phyloP scores from a whole-genome alignment of 257 asterid genomes.

The Paulownia fortunei region DNA sequence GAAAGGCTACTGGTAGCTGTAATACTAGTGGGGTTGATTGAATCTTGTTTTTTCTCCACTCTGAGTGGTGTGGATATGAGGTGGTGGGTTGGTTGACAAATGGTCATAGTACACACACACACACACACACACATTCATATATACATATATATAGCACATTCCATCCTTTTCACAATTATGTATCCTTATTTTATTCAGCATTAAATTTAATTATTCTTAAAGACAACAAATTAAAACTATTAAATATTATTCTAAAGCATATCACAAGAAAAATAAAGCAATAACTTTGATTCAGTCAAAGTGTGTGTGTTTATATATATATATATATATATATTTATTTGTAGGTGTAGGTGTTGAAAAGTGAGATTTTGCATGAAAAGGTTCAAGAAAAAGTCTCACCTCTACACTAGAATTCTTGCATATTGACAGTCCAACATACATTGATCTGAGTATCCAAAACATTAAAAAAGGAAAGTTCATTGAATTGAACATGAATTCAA shows the following conservation, averaged over 20 bases:
- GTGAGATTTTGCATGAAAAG: background rate
- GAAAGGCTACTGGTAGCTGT: background rate
- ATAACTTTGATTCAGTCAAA: too few relatives aligned
- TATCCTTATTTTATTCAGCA: background rate
- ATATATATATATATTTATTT: background rate
- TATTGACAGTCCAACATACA: conserved; percentile 10
- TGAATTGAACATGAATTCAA: background rate
- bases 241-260: too few relatives aligned
- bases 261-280: too few relatives aligned
- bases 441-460: background rate
- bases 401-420: background rate
- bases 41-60: conserved; percentile 20
- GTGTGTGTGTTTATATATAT: background rate
- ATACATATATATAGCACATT: too few relatives aligned
- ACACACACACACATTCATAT: too few relatives aligned
- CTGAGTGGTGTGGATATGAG: conserved; percentile 22
- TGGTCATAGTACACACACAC: background rate
- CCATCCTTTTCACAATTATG: conserved; percentile 24
- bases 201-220: too few relatives aligned
- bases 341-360: conserved; percentile 32
- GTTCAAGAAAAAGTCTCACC: conserved; percentile 14
- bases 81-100: conserved; percentile 27
- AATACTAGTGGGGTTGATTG: conserved; percentile 20
- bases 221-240: too few relatives aligned
- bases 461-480: background rate